Evolutionary conservation across 306 rosid genomes (phyloP), one percentile per base, ranked within the genome.

Genomic region (Casuarina equisetifolia): DNA sequence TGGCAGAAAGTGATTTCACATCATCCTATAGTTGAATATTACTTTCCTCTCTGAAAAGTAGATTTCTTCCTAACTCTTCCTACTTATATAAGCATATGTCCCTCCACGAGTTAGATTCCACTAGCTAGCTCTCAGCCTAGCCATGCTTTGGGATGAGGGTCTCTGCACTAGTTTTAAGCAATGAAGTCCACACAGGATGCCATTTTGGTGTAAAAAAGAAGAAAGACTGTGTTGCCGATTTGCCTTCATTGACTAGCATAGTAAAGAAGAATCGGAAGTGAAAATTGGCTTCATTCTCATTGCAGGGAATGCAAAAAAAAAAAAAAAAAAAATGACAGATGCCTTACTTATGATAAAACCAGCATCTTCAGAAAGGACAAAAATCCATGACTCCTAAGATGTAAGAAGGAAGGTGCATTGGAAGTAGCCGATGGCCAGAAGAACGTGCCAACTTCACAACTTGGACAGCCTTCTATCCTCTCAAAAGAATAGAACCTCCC

Each of bases 391-490:
- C 61, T 71, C 46, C 58, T 55, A 46, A 46, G 50, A 46, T 46
- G 59, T 46, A 36, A 51, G 43, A 48, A 76, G 25, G 76, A 19
- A 43, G 32, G 1, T 25, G 66, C 76, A 78, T 70, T 59, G 38
- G 35, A 67, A 81, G 83, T 35, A 0, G 36, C 75, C 42, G 71
- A 76, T 78, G 63, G 72, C 80, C 78, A 77, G 79, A 80, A 79
- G 48, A 46, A 76, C 45, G 55, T 58, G 66, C 8, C 59, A 3
- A 35, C 76, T 44, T 7, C 50, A 52, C 66, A 45, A 79, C 73
- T 77, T 68, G 70, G 17, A 74, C 68, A 72, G 78, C 84, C 73
- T 85, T 74, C 77, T 74, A 69, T 78, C n/a, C 38, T 19, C 42
- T 42, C 9, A 35, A 53, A 36, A 43, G 45, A 67, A 66, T 15